Evolutionary conservation across 768 basidiomycete genomes (phyloP), one percentile per base, ranked within the genome.

Genomic region (Suillus subluteus): DNA sequence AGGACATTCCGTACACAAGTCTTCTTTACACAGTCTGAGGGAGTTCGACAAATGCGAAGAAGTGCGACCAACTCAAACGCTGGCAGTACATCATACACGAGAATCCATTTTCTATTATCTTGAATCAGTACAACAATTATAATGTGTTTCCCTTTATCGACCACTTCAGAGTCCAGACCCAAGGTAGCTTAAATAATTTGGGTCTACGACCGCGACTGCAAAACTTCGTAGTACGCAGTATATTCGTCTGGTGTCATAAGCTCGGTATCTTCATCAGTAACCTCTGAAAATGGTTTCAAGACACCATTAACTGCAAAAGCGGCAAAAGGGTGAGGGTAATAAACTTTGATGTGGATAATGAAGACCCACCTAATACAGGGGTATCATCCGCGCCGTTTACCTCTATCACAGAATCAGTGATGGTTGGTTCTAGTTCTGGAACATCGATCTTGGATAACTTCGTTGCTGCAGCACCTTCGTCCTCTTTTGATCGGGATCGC

Each of bases 171-270:
- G n/a, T n/a, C n/a, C n/a, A n/a, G 13, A 38, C 15, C 35, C 38
- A 58, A 38, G 11, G 40, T 58, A 68, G 16, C 13, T 38, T 26
- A 21, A 37, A 50, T 11, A 37, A 40, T 37, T 63, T 40, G n/a
- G 35, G 16, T 63, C 66, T 73, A 77, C 52, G 72, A 70, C 62
- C 77, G 82, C 62, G 83, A 80, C 77, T 87, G 86, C 74, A 88
- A 81, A 67, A 93, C 81, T 70, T 91, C 87, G 73, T 89, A 94
- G 79, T 86, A 95, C 41, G 87, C 87, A 38, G 89, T 88, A 74
- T 97, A 97, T 78, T 98, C 96, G 65, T 96, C 96, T 2, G 93
- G 90, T 4, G 93, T 94, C 96, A 98, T 98, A 71, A 89, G 74
- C 58, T 95, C 96, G 72, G 95, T 91, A 74, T 96, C 91, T 70